Evolutionary conservation across 2,329 filamentous ascomycete genomes (phyloP), one percentile per base, ranked within the genome.

Genomic region (Zymoseptoria tritici): DNA sequence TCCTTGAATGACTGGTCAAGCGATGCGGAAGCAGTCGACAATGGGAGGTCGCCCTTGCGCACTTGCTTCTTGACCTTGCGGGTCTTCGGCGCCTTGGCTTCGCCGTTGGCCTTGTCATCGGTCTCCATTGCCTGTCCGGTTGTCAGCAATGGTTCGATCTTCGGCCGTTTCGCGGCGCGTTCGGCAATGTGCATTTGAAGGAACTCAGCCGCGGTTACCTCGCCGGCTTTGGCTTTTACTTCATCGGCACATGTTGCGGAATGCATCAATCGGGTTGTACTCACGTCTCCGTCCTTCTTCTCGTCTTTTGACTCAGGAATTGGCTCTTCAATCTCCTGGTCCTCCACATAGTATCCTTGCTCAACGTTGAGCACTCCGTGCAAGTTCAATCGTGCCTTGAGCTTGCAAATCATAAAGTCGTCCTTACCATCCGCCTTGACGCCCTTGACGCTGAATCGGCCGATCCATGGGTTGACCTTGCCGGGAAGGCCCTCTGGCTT

Each of bases 331-430:
- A 97, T 87, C 78, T 99, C 94, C 72, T 95, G 86, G 74, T 99
- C 94, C 80, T 99, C 94, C 57, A 99, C 94, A 71, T 91, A 97
- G 82, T 99, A 99, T 62, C 92, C 94, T 64, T 87, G 92, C 81
- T 99, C 94, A 46, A 99, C 89, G 74, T 97, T 97, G 67, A 99
- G 82, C 61, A 99, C 85, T 76, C 94, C 94, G 80, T 97, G 92
- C 65, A 97, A 85, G 79, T 99, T 99, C 59, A 99, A 85, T 65
- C 94, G 87, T 54, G 94, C 93, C 85, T 97, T 97, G 64, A 99
- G 87, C 82, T 99, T 99, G 88, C 94, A 99, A 72, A 97, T 95
- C 93, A 99, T 97, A 77, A 97, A 99, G 75, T 97, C 94, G 62
- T 95, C 90, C 74, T 94, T 92, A 67, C 87, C 84, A 73, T 96